A percentile compares a stretch with the other conserved stretches of the same genome.
phyloP scores from a whole-genome alignment of 2,329 filamentous ascomycete genomes.

The Ophiostoma ips region DNA sequence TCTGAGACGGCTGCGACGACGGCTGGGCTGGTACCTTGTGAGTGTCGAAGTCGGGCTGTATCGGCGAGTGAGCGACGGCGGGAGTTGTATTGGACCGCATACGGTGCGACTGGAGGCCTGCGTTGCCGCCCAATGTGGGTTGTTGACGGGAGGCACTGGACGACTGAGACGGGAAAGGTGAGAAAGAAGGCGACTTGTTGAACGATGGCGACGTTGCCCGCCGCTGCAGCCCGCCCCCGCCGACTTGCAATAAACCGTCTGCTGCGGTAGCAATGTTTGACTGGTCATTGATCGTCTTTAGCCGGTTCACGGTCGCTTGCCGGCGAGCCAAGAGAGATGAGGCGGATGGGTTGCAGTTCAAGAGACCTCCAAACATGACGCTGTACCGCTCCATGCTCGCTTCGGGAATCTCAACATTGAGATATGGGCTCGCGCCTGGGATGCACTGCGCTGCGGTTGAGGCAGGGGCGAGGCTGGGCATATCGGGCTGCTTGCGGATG shows the following conservation, averaged over 20 bases:
- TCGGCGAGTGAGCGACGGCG: constrained; percentile 22
- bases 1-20: background rate
- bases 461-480: background rate
- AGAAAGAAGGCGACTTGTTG: constrained; percentile 30
- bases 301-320: constrained; percentile 43
- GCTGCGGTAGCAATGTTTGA: background rate
- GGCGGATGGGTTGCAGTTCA: constrained; percentile 24
- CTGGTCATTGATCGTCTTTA: constrained; percentile 37
- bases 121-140: constrained; percentile 11
- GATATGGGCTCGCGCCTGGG: constrained; percentile 24
- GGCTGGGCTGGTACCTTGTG: background rate
- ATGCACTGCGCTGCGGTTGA: background rate
- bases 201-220: constrained; percentile 37
- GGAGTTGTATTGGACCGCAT: constrained; percentile 39
- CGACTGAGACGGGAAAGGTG: constrained; percentile 29
- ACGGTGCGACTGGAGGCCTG: constrained; percentile 22
- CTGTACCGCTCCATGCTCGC: constrained; percentile 80
- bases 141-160: constrained; percentile 10
- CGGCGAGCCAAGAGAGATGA: constrained; percentile 38
- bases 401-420: constrained; percentile 70
- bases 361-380: constrained; percentile 74
- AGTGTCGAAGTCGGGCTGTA: background rate
- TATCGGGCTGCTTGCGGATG: constrained; percentile 3
- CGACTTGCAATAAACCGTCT: background rate
- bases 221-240: constrained; percentile 18